Evolutionary conservation across 2,329 filamentous ascomycete genomes (phyloP).

Genomic region (Zymoseptoria tritici): DNA sequence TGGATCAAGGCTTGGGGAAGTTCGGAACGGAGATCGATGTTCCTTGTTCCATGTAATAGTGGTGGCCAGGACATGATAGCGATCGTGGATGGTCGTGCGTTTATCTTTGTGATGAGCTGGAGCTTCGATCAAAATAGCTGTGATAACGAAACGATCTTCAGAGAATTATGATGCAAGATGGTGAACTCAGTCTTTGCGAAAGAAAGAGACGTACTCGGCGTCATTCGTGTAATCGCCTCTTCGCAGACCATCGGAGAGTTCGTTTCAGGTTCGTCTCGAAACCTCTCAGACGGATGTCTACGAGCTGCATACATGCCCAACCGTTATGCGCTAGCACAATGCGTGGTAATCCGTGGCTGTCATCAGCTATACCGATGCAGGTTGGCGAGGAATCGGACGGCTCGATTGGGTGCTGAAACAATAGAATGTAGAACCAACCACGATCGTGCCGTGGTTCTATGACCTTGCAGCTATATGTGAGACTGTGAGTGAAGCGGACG

Average conservation of each 20-base stretch:
- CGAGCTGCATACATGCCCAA: background rate
- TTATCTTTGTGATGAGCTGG: too few relatives aligned
- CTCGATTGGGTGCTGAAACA: background rate
- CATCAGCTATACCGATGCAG: background rate
- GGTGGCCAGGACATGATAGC: background rate
- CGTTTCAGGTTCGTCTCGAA: background rate
- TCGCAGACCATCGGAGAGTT: background rate
- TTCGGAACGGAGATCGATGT: background rate
- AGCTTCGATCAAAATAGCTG: too few relatives aligned
- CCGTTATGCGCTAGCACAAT: background rate
- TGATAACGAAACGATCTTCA: background rate
- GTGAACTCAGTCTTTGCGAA: background rate
- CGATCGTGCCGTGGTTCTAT: background rate
- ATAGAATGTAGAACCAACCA: background rate
- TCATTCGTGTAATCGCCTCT: background rate
- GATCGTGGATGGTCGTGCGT: background rate
- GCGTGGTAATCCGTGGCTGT: background rate
- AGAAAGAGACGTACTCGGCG: background rate
- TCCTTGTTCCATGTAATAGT: background rate
- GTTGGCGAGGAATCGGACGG: background rate
- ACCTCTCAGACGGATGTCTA: background rate
- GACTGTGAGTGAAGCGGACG: background rate
- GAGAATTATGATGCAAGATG: background rate
- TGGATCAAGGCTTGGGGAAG: background rate
- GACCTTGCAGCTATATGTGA: background rate